Base-by-base conservation (phyloP, 140 eudicot species). In the Oenanthe javanica region DNA sequence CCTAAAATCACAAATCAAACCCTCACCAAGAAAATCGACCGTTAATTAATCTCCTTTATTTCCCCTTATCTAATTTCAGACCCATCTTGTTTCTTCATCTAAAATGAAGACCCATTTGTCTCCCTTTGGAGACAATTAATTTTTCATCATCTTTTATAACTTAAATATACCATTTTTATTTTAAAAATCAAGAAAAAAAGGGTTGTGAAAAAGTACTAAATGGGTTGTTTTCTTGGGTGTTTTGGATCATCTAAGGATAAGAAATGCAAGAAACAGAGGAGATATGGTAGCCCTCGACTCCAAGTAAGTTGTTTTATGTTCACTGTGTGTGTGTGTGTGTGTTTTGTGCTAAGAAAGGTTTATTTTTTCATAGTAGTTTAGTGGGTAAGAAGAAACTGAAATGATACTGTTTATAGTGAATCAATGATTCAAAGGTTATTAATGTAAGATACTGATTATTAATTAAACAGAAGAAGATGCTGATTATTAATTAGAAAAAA, bases 151-250 rank as follows among this genome's bases (percentile, higher is more conserved):
- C 78, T 79, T n/a, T 42, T 45, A 66, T 7, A 74, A 55, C 59
- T 18, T 27, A 69, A 9, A 51, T 11, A 45, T 63, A 9, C 48
- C 76, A 71, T 71, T 71, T 71, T 38, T 19, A 61, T 76, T 79
- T 61, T 64, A 49, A 80, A 77, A 42, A 78, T 81, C 36, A 79
- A 75, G 75, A 75, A 43, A 57, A 76, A 64, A 77, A 36, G 11
- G 54, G 38, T 71, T 15, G 9, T 71, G 36, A 40, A 5, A 40
- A 46, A 13, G 48, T 18, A 59, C 23, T 14, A 79, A 74, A 94
- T 95, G 99, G 97, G 97, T 31, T 95, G 99, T 87, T 95, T 95
- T 90, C 95, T 88, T 80, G 97, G 89, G 25, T 95, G 99, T 80
- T 95, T 95, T 61, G 96, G 95, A 75, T 77, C 92, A 77, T 87